Conservation (phyloP, 768 basidiomycete species). For the Calocera cornea region DNA sequence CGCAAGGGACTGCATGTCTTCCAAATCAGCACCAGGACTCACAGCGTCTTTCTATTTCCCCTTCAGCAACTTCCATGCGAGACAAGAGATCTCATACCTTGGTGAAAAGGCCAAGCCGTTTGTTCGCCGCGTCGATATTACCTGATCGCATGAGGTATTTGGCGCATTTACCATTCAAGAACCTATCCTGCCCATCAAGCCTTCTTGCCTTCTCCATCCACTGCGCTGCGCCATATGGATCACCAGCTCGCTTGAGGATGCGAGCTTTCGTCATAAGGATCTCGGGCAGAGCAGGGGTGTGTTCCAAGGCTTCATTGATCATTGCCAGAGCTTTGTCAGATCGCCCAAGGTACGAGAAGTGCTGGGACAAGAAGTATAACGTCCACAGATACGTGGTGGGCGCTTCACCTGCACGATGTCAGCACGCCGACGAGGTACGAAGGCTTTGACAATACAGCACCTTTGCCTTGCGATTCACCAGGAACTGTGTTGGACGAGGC, state of each 20-base stretch:
- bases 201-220: conserved; percentile 67
- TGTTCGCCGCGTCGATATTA: conserved; percentile 57
- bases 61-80: background rate
- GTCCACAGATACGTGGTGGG: conserved; percentile 88
- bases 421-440: too few relatives aligned
- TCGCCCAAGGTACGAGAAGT: conserved; percentile 53
- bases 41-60: conserved; percentile 66
- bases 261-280: conserved; percentile 70
- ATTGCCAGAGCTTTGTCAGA: conserved; percentile 40
- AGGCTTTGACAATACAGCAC: conserved; percentile 6
- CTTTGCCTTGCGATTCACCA: background rate
- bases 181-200: conserved; percentile 88
- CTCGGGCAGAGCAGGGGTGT: conserved; percentile 92
- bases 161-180: conserved; percentile 83
- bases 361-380: conserved; percentile 87
- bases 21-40: conserved; percentile 62
- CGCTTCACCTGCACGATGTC: conserved; percentile 36
- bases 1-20: conserved; percentile 91
- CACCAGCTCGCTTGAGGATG: conserved; percentile 75
- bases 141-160: conserved; percentile 84
- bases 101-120: conserved; percentile 74
- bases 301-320: conserved; percentile 51
- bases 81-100: conserved; percentile 40
- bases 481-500: conserved; percentile 1
- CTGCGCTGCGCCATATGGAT: conserved; percentile 56